Percentiles rank a stretch among this genome's conserved stretches.
Evolutionary conservation across 2,329 filamentous ascomycete species (phyloP).

Genomic region (Neocucurbitaria cava): DNA sequence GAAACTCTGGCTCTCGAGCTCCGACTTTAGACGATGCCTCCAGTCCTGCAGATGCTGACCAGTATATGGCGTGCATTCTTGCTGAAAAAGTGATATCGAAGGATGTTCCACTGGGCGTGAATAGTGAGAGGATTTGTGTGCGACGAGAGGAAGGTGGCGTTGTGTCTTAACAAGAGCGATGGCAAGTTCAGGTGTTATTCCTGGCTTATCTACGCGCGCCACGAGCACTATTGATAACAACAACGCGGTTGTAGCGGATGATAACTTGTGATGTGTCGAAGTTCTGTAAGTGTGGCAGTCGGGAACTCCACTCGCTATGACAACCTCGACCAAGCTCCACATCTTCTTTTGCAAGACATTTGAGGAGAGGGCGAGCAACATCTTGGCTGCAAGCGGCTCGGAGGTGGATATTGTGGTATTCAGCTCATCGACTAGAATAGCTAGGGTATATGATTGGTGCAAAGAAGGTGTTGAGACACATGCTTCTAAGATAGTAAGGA

Average conservation of each 20-base stretch:
- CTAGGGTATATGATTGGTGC: conserved; percentile 12
- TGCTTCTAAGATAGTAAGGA: conserved; percentile 21
- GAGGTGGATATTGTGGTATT: conserved; percentile 15
- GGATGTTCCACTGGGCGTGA: not conserved
- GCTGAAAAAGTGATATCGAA: conserved; percentile 44
- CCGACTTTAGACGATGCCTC: conserved; percentile 54
- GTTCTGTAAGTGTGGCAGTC: conserved; percentile 22
- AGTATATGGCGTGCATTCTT: conserved; percentile 48
- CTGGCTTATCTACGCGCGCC: conserved; percentile 18
- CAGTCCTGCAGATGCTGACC: conserved; percentile 54
- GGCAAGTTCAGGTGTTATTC: conserved; percentile 24
- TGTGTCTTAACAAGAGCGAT: conserved; percentile 39
- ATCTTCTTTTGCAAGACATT: conserved; percentile 29
- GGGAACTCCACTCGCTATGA: not conserved
- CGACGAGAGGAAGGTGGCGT: conserved; percentile 17
- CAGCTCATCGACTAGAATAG: conserved; percentile 26
- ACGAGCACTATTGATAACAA: conserved; percentile 35
- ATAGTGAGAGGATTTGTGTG: conserved; percentile 26
- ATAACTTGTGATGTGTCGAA: conserved; percentile 21
- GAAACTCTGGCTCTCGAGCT: conserved; percentile 49
- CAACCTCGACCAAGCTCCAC: conserved; percentile 21
- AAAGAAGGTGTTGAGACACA: conserved; percentile 12
- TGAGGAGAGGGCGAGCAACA: conserved; percentile 36
- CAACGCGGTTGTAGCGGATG: conserved; percentile 34
- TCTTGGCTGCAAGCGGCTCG: conserved; percentile 20